Conservation (phyloP, 2,329 filamentous ascomycete species). For the Microdochium paspali region DNA sequence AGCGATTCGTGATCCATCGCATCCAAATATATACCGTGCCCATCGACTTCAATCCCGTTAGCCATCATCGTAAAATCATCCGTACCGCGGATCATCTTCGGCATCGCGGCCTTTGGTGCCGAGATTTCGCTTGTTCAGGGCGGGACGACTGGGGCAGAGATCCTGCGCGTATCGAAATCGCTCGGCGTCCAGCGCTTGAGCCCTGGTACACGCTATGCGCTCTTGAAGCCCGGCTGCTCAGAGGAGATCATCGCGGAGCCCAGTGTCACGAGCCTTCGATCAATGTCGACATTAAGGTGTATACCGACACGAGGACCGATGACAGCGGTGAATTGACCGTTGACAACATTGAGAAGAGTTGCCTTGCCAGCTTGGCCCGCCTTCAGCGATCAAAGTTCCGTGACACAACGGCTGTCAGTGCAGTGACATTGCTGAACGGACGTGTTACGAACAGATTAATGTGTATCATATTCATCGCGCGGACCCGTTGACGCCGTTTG, state of each 20-base stretch:
- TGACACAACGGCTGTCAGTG: no score
- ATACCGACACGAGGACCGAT: conserved; percentile 15
- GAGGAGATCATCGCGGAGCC: conserved; percentile 21
- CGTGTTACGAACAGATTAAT: conserved; percentile 14
- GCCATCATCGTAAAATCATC: no score
- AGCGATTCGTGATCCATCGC: no score
- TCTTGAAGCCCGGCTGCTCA: conserved; percentile 17
- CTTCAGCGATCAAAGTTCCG: conserved; percentile 3
- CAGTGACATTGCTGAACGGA: no score
- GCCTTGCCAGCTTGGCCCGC: conserved; percentile 17
- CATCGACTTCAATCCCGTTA: no score
- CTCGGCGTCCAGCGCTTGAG: conserved; percentile 11
- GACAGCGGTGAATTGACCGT: conserved; percentile 18
- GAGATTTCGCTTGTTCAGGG: conserved; percentile 15
- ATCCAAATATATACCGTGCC: no score
- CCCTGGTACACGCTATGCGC: conserved; percentile 22
- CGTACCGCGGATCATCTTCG: conserved; percentile 16
- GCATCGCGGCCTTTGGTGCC: conserved; percentile 17
- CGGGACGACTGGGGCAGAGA: conserved; percentile 6
- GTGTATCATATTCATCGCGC: conserved; percentile 25
- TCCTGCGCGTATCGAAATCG: conserved; percentile 9
- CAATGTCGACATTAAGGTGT: conserved; percentile 23
- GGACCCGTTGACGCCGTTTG: conserved; percentile 21
- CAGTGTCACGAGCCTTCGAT: conserved; percentile 12
- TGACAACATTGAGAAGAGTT: conserved; percentile 15